Evolutionary conservation across 352 stramenopile genomes (phyloP).

Genomic region (Phytophthora foliorum): DNA sequence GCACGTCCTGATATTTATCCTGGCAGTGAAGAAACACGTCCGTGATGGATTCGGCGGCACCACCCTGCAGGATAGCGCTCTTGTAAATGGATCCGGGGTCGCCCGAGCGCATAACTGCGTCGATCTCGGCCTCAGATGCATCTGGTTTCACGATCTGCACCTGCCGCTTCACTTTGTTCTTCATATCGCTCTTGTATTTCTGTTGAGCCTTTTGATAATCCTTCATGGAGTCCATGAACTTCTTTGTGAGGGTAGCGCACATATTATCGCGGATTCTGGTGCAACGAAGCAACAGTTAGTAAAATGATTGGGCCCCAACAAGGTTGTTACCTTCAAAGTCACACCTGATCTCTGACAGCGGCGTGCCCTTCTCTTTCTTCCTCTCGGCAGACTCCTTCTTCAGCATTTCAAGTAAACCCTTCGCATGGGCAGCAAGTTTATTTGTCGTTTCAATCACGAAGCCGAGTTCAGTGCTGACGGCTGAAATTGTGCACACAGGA

Average conservation of each 20-base stretch:
- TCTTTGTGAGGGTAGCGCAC: conserved; percentile 96
- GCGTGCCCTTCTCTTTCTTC: conserved; percentile 91
- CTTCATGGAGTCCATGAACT: conserved; percentile 99
- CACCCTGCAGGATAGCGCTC: conserved; percentile 81
- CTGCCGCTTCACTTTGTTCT: conserved; percentile 98
- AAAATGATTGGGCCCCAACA: background rate
- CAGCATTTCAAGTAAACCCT: conserved; percentile 86
- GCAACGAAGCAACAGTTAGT: conserved; percentile 10
- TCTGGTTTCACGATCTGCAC: conserved; percentile 99
- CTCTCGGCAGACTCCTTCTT: conserved; percentile 96
- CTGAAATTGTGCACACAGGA: conserved; percentile 21
- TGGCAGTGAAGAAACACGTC: conserved; percentile 96
- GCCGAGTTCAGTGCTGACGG: conserved; percentile 92
- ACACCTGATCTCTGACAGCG: conserved; percentile 77
- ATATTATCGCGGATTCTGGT: conserved; percentile 97
- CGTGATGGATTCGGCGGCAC: conserved; percentile 81
- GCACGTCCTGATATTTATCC: conserved; percentile 98
- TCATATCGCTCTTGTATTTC: conserved; percentile 98
- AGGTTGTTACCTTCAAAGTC: background rate
- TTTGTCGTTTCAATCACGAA: conserved; percentile 95
- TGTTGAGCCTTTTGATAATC: conserved; percentile 98
- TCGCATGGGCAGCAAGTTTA: conserved; percentile 91
- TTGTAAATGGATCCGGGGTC: conserved; percentile 90
- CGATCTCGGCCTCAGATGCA: conserved; percentile 97
- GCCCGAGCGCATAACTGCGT: conserved; percentile 94